These are phyloP conservation scores for Didymella sp. DNA, from an alignment of 2,329 filamentous ascomycete species.

Conservation along the genomic window DNA sequence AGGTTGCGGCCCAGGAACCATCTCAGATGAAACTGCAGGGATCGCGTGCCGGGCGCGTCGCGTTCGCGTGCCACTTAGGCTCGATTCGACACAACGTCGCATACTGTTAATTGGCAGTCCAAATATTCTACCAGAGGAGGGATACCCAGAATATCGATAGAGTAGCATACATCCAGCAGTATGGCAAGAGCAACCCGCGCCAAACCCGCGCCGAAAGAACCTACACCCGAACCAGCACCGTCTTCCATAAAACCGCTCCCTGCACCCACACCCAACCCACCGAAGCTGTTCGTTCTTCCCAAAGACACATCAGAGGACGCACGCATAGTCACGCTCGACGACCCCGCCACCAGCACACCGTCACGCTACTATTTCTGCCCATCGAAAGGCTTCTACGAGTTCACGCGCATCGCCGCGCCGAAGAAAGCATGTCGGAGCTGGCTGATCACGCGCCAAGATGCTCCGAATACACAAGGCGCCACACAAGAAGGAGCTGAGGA, in stretches of 20 bases:
- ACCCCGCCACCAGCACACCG: constrained; percentile 58
- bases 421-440: constrained; percentile 62
- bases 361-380: constrained; percentile 67
- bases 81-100: background rate
- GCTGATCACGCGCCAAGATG: constrained; percentile 51
- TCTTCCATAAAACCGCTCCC: constrained; percentile 42
- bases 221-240: constrained; percentile 33
- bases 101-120: background rate
- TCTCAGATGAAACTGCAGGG: constrained; percentile 43
- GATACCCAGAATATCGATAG: background rate
- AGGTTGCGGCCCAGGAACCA: constrained; percentile 29
- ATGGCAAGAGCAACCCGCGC: constrained; percentile 49
- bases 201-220: constrained; percentile 33
- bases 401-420: constrained; percentile 63
- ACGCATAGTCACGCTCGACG: constrained; percentile 62
- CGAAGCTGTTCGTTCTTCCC: constrained; percentile 66
- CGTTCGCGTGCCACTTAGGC: constrained; percentile 20
- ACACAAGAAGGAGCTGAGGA: background rate
- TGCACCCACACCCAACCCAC: constrained; percentile 51
- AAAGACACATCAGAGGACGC: constrained; percentile 59
- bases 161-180: background rate
- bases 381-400: constrained; percentile 65
- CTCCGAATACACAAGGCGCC: constrained; percentile 4
- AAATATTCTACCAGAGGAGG: background rate
- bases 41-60: constrained; percentile 33